Conservation (phyloP, 2,329 filamentous ascomycete species). For the Cytospora leucostoma region DNA sequence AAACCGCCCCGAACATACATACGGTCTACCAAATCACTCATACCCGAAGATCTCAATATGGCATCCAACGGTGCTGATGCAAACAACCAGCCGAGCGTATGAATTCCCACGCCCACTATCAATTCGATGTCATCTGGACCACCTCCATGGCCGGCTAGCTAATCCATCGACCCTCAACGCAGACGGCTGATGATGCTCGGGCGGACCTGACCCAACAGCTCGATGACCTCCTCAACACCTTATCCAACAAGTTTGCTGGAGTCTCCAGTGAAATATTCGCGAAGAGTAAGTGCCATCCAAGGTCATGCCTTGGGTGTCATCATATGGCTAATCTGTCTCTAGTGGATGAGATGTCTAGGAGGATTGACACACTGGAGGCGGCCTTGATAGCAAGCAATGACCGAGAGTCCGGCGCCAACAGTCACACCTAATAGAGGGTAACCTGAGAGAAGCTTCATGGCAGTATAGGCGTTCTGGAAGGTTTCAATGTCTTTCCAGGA, state of each 20-base stretch:
- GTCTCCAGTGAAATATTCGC: constrained; percentile 85
- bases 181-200: constrained; percentile 50
- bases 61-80: constrained; percentile 25
- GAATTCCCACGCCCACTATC: not conserved
- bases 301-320: not conserved
- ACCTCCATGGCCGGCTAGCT: not conserved
- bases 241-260: constrained; percentile 82
- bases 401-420: constrained; percentile 43
- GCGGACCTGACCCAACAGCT: constrained; percentile 75
- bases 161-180: constrained; percentile 1
- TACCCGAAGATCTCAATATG: constrained; percentile 5
- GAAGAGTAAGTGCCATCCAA: constrained; percentile 66
- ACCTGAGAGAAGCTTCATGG: not conserved
- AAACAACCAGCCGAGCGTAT: constrained; percentile 25
- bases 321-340: constrained; percentile 10
- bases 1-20: too few relatives aligned
- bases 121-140: too few relatives aligned
- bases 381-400: constrained; percentile 63
- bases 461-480: not conserved
- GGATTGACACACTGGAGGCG: constrained; percentile 80
- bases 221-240: constrained; percentile 81
- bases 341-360: constrained; percentile 95
- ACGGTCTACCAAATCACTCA: not conserved
- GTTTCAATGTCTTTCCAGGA: not conserved
- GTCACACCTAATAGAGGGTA: constrained; percentile 27